Evolutionary conservation across 371 early-diverging fungal species (phyloP), one percentile per base, ranked within the genome.

Genomic region (Dinochytrium kinnereticum): DNA sequence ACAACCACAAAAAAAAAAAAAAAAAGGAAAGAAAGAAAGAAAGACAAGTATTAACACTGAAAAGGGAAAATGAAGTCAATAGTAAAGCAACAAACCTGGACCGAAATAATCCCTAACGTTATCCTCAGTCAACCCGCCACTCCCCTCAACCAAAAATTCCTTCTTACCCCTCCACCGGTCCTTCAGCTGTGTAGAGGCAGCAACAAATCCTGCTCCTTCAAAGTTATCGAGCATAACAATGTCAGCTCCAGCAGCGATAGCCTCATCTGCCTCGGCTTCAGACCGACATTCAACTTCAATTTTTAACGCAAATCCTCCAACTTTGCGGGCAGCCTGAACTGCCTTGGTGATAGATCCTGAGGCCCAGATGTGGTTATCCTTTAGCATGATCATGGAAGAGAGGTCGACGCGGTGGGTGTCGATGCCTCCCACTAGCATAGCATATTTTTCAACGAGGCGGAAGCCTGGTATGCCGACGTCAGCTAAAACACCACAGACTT

Each of bases 361-460:
- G 64, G 94, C 91, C 96, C 97, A 96, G 68, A 98, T 92, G 74
- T 98, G 98, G 82, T 98, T 98, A 82, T 98, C 99, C 84, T 98
- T 98, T 66, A 98, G 90, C 99, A 98, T 98, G 69, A 98, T 93
- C 97, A 98, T 96, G 36, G 94, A 90, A 1, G 96, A 96, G 51
- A 98, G 88, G 82, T 97, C 97, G 91, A 94, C 91, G 65, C 99
- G 95, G 80, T 98, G 99, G 0, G 95, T 95, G 81, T 97, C 98
- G 53, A 93, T 89, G 64, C 98, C 98, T 57, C 99, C 99, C 17
- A 98, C 97, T 39, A 96, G 85, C 89, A 96, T 95, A 44, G 95
- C 98, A 78, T 98, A 98, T 80, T 98, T 98, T 80, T 98, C 99
- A 5, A 98, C 94, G 49, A 97, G 78, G 59, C 98, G 91, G 89